A percentile compares a stretch with the other conserved stretches of the same genome.
These are phyloP conservation scores for Rhizophora mangle DNA, from an alignment of 345 rosid genomes.

Conservation along the genomic window DNA sequence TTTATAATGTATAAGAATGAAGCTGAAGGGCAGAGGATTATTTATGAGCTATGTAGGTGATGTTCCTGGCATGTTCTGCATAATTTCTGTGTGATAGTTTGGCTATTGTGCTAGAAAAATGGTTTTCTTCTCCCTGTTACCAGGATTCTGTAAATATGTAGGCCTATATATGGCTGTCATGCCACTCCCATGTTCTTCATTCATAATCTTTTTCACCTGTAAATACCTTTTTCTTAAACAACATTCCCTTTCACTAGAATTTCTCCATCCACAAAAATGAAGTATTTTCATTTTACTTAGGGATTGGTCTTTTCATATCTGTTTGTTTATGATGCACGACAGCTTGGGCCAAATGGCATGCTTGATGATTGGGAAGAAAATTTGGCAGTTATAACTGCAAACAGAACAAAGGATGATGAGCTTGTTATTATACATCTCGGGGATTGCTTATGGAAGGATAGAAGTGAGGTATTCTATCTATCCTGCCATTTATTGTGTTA, in stretches of 20 bases:
- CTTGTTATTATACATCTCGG: constrained; percentile 95
- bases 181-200: no score
- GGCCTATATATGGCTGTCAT: constrained; percentile 9
- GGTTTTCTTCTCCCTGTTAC: neutral
- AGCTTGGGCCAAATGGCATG: constrained; percentile 75
- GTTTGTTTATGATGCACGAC: constrained; percentile 17
- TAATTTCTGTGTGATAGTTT: neutral
- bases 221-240: no score
- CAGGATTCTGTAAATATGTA: neutral
- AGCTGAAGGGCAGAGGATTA: neutral
- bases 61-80: neutral
- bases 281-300: neutral
- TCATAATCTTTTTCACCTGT: no score
- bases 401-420: constrained; percentile 93
- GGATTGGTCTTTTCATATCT: neutral
- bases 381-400: constrained; percentile 93
- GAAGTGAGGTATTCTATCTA: constrained; percentile 68
- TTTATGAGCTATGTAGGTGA: neutral
- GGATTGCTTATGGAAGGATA: constrained; percentile 96
- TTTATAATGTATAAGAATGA: neutral
- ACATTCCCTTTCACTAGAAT: no score
- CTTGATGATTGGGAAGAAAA: constrained; percentile 99
- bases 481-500: constrained; percentile 14
- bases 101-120: no score
- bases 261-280: no score